Conservation (phyloP, 345 rosid genomes). For the Eucalyptus tenuipes region DNA sequence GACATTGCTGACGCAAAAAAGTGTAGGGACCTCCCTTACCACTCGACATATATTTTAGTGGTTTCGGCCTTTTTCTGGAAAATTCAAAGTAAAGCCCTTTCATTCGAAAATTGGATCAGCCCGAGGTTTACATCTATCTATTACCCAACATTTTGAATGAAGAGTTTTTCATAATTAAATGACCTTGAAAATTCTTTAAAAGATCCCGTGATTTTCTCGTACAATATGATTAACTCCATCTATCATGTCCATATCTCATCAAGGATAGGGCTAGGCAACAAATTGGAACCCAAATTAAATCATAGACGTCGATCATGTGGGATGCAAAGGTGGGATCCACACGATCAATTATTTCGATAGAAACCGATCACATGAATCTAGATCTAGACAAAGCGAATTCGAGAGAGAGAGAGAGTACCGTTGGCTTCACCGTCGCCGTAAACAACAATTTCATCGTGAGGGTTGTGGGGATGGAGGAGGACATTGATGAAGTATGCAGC, state of each 20-base stretch:
- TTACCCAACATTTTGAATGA: not conserved
- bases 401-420: not conserved
- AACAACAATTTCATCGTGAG: not conserved
- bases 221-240: no score
- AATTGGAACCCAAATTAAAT: not conserved
- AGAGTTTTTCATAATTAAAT: no score
- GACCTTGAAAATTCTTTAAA: accelerated
- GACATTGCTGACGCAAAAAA: not conserved
- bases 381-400: not conserved
- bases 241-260: no score
- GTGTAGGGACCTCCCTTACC: not conserved
- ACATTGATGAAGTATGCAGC: constrained; percentile 20
- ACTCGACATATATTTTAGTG: no score
- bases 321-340: not conserved
- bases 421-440: constrained; percentile 23
- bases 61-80: accelerated
- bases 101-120: no score
- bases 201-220: accelerated
- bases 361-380: accelerated
- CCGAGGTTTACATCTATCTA: no score
- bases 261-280: not conserved
- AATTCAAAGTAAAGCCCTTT: no score
- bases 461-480: constrained; percentile 12
- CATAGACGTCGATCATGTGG: not conserved
- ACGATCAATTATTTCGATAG: no score